Evolutionary conservation across 108 stramenopile genomes (phyloP), one percentile per base, ranked within the genome.

Genomic region (Skeletonema menzelii): DNA sequence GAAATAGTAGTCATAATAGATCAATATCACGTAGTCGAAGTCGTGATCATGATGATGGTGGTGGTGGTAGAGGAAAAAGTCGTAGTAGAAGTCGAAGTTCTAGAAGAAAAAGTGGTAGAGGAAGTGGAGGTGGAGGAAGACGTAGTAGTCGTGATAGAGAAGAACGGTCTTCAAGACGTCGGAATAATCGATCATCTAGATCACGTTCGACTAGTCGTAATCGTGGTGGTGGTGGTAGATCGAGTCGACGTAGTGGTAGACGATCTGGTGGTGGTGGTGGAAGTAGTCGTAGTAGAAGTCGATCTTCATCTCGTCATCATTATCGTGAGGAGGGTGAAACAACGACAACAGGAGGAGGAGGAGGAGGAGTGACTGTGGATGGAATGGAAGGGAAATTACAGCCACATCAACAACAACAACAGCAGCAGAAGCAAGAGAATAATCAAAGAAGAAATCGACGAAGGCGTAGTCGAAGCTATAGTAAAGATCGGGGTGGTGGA

Each of bases 81-180:
- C 62, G 69, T 63, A 49, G 76, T 35, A 57, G 37, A 15, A 49
- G 76, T 30, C 31, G 69, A 17, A 76, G 75, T 69, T 55, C 59
- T 0, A 61, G 67, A 11, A 62, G 60, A 24, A 69, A 60, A 17
- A 69, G 67, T 19, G 58, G 67, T 22, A 61, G 67, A 22, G 35
- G 67, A 12, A 24, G 67, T 69, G 56, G 15, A 27, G 63, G 42
- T 37, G 20, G n/a, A 31, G 65, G 47, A 55, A 10, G 37, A 1
- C 6, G 37, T 44, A 55, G 61, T 24, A 63, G 71, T 72, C 27
- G 26, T 1, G 71, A 67, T 19, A 55, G 60, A 34, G 40, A 67
- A 28, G 31, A 31, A 56, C 12, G 65, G 28, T 32, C 26, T 28
- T 32, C 26, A 27, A 60, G 59, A 17, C 20, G 58, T 63, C 34